phyloP scores from a whole-genome alignment of 768 basidiomycete species.

The Suillus sp. region DNA sequence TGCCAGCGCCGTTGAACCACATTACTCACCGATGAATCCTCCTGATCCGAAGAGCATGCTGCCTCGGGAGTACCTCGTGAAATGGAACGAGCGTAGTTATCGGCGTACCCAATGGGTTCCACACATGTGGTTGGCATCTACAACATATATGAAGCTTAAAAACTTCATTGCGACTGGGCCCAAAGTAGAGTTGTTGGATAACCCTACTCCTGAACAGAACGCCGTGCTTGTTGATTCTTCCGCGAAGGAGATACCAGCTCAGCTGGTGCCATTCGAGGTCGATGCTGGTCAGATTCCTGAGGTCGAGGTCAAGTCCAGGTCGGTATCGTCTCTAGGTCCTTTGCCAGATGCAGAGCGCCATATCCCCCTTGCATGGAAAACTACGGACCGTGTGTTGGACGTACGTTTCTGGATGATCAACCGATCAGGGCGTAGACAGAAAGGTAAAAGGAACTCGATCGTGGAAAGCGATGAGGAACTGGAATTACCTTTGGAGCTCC shows the following conservation, averaged over 20 bases:
- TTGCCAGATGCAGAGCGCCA: constrained; percentile 69
- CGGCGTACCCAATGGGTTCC: constrained; percentile 86
- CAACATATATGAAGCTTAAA: constrained; percentile 65
- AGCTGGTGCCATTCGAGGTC: constrained; percentile 42
- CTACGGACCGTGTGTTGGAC: constrained; percentile 90
- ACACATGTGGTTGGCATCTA: constrained; percentile 84
- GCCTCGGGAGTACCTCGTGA: constrained; percentile 92
- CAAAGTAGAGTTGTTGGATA: constrained; percentile 63
- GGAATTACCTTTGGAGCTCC: constrained; percentile 19
- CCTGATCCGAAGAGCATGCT: constrained; percentile 59
- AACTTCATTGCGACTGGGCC: constrained; percentile 75
- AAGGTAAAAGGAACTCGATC: constrained; percentile 20
- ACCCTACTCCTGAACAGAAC: constrained; percentile 36
- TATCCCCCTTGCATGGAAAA: constrained; percentile 84
- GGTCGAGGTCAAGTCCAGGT: constrained; percentile 33
- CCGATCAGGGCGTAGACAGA: constrained; percentile 23
- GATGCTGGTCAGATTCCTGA: constrained; percentile 39
- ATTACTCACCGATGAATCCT: constrained; percentile 38
- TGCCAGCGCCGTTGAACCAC: constrained; percentile 57
- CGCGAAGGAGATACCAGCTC: constrained; percentile 22
- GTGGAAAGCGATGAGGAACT: constrained; percentile 31
- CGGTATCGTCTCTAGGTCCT: constrained; percentile 36
- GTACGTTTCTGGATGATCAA: constrained; percentile 62
- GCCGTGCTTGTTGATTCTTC: constrained; percentile 32
- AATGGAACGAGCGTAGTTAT: constrained; percentile 83